Conservation (phyloP, 805 yeast genomes). For the Teunomyces panamensis region DNA sequence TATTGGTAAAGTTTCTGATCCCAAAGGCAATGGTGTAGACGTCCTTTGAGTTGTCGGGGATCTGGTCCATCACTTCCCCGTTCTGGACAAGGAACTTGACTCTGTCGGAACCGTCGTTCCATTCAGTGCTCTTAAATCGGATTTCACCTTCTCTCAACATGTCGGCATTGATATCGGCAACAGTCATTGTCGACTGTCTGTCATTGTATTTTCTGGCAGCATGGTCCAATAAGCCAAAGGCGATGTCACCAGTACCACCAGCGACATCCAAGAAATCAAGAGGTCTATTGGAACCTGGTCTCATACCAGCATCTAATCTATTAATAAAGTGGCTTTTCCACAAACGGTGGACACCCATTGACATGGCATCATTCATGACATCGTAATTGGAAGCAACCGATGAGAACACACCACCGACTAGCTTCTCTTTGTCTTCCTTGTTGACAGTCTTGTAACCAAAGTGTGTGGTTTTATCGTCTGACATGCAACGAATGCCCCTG, state of each 20-base stretch:
- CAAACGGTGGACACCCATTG: constrained; percentile 87
- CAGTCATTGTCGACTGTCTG: constrained; percentile 72
- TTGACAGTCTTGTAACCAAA: constrained; percentile 87
- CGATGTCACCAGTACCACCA: constrained; percentile 98
- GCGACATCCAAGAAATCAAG: constrained; percentile 92
- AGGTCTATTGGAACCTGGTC: constrained; percentile 79
- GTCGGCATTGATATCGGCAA: constrained; percentile 93
- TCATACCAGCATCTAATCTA: constrained; percentile 86
- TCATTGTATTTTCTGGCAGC: constrained; percentile 80
- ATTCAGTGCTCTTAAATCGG: constrained; percentile 59
- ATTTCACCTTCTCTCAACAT: constrained; percentile 91
- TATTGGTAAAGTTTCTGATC: constrained; percentile 91
- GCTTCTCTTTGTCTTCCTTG: constrained; percentile 72
- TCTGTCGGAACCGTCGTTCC: constrained; percentile 60
- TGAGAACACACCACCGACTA: constrained; percentile 85
- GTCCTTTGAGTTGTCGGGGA: constrained; percentile 86
- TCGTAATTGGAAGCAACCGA: constrained; percentile 94
- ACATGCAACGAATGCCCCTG: not conserved
- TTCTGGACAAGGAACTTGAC: constrained; percentile 84
- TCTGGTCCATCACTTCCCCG: constrained; percentile 83
- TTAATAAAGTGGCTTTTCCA: constrained; percentile 93
- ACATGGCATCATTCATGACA: constrained; percentile 97
- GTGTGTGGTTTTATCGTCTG: constrained; percentile 64
- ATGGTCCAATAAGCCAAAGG: constrained; percentile 90
- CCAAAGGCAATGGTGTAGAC: constrained; percentile 97